Evolutionary conservation across 1,284 basidiomycete species (phyloP).

Genomic region (Austroboletus rostrupii): DNA sequence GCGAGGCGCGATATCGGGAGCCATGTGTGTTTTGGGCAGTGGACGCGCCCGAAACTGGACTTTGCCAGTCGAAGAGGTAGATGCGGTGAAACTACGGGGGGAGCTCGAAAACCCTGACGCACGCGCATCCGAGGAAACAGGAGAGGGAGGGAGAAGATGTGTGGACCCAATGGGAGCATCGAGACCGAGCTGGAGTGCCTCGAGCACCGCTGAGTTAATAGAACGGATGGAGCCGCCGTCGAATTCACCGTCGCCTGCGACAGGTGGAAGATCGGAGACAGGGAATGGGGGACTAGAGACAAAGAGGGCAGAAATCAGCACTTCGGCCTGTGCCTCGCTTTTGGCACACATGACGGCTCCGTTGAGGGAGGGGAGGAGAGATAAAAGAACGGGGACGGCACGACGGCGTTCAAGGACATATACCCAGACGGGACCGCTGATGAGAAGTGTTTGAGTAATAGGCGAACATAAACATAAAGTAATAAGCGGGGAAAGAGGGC

Average conservation of each 20-base stretch:
- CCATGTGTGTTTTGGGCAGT: conserved; percentile 54
- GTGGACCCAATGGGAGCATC: conserved; percentile 42
- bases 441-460: conserved; percentile 3
- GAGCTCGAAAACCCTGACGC: conserved; percentile 17
- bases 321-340: conserved; percentile 60
- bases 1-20: conserved; percentile 73
- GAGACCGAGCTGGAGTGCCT: conserved; percentile 39
- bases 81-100: conserved; percentile 17
- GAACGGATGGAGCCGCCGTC: conserved; percentile 43
- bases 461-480: neutral
- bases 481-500: conserved; percentile 8
- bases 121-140: conserved; percentile 32
- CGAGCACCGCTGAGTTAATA: conserved; percentile 43
- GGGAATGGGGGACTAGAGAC: conserved; percentile 76
- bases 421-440: conserved; percentile 79
- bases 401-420: conserved; percentile 77
- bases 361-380: conserved; percentile 72
- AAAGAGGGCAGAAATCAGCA: conserved; percentile 72
- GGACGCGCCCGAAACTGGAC: conserved; percentile 66
- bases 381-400: conserved; percentile 71
- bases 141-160: conserved; percentile 40
- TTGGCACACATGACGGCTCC: conserved; percentile 68
- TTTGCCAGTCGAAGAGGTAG: conserved; percentile 39
- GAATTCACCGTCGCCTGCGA: conserved; percentile 33
- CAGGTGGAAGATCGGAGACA: conserved; percentile 55